phyloP scores from a whole-genome alignment of 306 rosid species.

The Spatholobus suberectus region DNA sequence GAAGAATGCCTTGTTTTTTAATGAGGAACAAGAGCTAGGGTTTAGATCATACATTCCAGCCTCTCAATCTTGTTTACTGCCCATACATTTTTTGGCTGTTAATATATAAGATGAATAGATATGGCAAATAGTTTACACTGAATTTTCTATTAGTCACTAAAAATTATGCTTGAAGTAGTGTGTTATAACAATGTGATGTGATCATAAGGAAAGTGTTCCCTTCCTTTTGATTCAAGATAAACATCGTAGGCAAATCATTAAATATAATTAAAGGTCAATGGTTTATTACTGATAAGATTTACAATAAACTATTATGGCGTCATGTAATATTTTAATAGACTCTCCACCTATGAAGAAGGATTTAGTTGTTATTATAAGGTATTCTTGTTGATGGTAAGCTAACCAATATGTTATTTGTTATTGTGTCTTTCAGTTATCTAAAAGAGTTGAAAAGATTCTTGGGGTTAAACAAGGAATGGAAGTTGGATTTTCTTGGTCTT shows the following conservation, averaged over 20 bases:
- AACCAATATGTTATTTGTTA: background rate
- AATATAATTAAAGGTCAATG: too few relatives aligned
- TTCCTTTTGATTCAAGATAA: background rate
- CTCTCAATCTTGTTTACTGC: too few relatives aligned
- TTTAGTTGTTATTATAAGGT: background rate
- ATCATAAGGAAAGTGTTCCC: background rate
- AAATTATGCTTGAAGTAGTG: background rate
- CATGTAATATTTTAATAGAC: too few relatives aligned
- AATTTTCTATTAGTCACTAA: background rate
- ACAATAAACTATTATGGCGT: too few relatives aligned
- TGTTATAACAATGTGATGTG: background rate
- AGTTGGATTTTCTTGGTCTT: constrained; percentile 74
- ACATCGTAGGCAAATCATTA: too few relatives aligned
- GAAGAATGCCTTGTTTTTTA: background rate
- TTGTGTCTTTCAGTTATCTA: constrained; percentile 58
- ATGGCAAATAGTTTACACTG: too few relatives aligned
- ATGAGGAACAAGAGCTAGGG: background rate
- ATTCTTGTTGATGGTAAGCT: background rate
- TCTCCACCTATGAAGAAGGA: too few relatives aligned
- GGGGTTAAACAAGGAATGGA: constrained; percentile 66
- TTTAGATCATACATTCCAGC: background rate
- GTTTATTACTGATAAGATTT: too few relatives aligned
- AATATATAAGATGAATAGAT: too few relatives aligned
- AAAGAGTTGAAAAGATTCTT: constrained; percentile 59
- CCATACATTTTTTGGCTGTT: too few relatives aligned